Evolutionary conservation across 129 eudicot species (phyloP), one percentile per base, ranked within the genome.

Genomic region (Flaveria trinervia): DNA sequence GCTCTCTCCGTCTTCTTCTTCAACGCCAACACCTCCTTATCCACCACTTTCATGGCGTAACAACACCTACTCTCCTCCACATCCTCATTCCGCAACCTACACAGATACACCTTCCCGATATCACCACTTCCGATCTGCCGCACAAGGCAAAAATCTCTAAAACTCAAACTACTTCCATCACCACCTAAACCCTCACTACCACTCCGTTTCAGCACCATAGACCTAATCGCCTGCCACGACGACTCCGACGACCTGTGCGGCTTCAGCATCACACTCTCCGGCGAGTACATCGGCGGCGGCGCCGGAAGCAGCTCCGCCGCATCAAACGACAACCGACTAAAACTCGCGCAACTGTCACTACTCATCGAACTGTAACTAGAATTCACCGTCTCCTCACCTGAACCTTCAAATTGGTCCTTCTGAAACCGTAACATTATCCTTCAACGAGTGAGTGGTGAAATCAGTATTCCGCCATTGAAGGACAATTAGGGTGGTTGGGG

Each of bases 11-110:
- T 68, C 82, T 93, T 93, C 64, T 90, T 93, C 83, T 93, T 93
- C 85, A 85, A 0, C 0, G 88, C 91, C 9, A 93, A 46, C 0
- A 86, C 92, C 51, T 90, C 92, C 13, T 69, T 84, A 41, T 93
- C 96, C 45, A 90, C 98, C 12, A 93, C 98, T 33, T 93, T 93
- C 98, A 93, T 93, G 0, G 98, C 98, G 73, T 85, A 93, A 28
- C 75, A 79, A 9, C 87, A 68, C 50, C 72, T 67, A 3, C 20
- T 68, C 7, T 28, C 86, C 50, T 61, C 78, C 2, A 61, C 84
- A 30, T 75, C 92, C 14, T 66, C 83, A 75, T 72, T 46, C 11
- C 89, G 72, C 7, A 93, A 84, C 60, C 87, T 77, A 76, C 98
- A 93, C 9, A 93, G 78, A 72, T 90, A 93, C 6, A 93, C 98